These are phyloP conservation scores for Onygenales sp. DNA, from an alignment of 2,329 filamentous ascomycete genomes.

Conservation along the genomic window DNA sequence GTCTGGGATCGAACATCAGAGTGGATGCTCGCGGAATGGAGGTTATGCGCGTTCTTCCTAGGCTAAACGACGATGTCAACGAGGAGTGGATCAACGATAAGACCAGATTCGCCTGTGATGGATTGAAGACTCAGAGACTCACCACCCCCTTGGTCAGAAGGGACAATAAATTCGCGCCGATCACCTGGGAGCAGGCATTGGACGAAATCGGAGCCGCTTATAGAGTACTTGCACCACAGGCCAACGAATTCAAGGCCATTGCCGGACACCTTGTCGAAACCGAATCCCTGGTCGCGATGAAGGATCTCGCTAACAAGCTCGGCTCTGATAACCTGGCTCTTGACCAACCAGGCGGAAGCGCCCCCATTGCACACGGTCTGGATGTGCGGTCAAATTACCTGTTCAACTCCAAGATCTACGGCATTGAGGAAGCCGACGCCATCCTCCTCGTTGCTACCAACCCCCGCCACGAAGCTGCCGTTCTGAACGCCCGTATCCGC, in stretches of 20 bases:
- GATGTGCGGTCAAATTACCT: constrained; percentile 91
- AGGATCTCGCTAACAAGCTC: constrained; percentile 93
- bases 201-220: constrained; percentile 76
- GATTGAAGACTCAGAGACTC: constrained; percentile 88
- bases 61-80: constrained; percentile 95
- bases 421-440: constrained; percentile 85
- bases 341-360: constrained; percentile 74
- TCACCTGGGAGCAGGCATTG: constrained; percentile 91
- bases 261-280: constrained; percentile 86
- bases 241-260: constrained; percentile 91
- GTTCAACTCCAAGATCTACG: constrained; percentile 92
- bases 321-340: constrained; percentile 92
- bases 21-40: constrained; percentile 88
- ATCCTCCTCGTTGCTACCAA: constrained; percentile 93
- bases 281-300: constrained; percentile 90
- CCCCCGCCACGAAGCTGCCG: constrained; percentile 87
- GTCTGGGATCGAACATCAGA: constrained; percentile 85
- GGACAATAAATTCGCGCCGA: constrained; percentile 83
- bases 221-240: constrained; percentile 68
- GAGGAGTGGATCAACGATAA: constrained; percentile 99
- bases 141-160: constrained; percentile 85
- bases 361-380: constrained; percentile 81
- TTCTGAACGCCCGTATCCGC: constrained; percentile 89
- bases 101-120: constrained; percentile 90
- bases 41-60: constrained; percentile 88